Percentiles rank a stretch among this genome's conserved stretches.
phyloP scores from a whole-genome alignment of 441 rosid species.

The Gossypium gossypioides region DNA sequence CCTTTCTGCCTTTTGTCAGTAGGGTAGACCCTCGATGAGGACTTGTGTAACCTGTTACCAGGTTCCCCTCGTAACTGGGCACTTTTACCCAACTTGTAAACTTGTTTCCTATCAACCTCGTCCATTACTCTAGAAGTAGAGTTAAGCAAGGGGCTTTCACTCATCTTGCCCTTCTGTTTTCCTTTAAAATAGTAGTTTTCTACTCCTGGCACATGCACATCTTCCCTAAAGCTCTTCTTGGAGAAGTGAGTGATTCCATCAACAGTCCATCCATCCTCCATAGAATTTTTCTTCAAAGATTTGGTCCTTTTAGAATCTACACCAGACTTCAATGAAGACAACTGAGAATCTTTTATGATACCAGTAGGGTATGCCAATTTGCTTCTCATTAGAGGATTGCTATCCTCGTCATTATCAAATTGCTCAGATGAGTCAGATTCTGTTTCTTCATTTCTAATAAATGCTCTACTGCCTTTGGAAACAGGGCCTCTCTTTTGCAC shows the following conservation, averaged over 20 bases:
- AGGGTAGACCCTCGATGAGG: constrained; percentile 41
- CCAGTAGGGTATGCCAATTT: constrained; percentile 39
- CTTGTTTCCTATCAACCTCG: constrained; percentile 33
- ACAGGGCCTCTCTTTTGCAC: constrained; percentile 43
- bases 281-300: constrained; percentile 34
- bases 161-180: constrained; percentile 67
- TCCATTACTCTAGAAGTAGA: constrained; percentile 37
- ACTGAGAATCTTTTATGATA: constrained; percentile 34
- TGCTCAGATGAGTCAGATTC: constrained; percentile 79
- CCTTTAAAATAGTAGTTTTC: constrained; percentile 42
- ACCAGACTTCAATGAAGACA: constrained; percentile 41
- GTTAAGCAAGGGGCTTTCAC: constrained; percentile 36
- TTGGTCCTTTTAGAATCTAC: constrained; percentile 37
- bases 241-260: constrained; percentile 33
- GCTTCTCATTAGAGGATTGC: constrained; percentile 40
- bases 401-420: constrained; percentile 42
- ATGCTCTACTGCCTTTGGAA: constrained; percentile 38
- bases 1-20: constrained; percentile 48
- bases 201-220: constrained; percentile 26
- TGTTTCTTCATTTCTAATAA: constrained; percentile 54
- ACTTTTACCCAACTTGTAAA: constrained; percentile 33
- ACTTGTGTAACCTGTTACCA: constrained; percentile 33
- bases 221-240: constrained; percentile 35
- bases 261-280: constrained; percentile 32
- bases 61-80: constrained; percentile 42